A percentile compares a stretch with the other conserved stretches of the same genome.
Evolutionary conservation across 2,329 filamentous ascomycete species (phyloP).

Genomic region (Aspergillus pseudoviridinutans): DNA sequence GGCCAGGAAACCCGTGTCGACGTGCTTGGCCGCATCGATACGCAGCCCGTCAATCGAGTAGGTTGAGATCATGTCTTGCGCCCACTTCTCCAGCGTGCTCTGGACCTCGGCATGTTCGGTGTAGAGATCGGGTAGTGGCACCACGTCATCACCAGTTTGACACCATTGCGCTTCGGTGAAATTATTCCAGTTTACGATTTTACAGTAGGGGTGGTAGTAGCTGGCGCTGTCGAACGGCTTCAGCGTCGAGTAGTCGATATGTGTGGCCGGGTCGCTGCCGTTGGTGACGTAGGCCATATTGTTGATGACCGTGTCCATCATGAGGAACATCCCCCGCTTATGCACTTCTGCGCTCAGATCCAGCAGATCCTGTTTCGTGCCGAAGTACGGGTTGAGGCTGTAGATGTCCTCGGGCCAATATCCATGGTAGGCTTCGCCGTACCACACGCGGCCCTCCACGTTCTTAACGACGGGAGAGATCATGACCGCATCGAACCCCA

Average conservation of each 20-base stretch:
- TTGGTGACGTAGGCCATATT: slow-evolving; percentile 40
- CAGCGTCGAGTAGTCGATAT: slow-evolving; percentile 23
- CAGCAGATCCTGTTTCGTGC: slow-evolving; percentile 45
- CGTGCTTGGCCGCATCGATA: slow-evolving; percentile 48
- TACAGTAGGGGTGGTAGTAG: slow-evolving; percentile 27
- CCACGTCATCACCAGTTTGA: slow-evolving; percentile 49
- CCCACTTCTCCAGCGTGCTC: slow-evolving; percentile 40
- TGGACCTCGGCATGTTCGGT: slow-evolving; percentile 42
- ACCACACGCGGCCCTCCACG: slow-evolving; percentile 32
- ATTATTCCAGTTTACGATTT: slow-evolving; percentile 32
- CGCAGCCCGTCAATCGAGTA: slow-evolving; percentile 50
- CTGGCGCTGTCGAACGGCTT: slow-evolving; percentile 23
- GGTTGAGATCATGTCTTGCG: slow-evolving; percentile 37
- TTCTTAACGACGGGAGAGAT: slow-evolving; percentile 43
- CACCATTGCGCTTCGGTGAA: slow-evolving; percentile 39
- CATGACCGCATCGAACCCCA: slow-evolving; percentile 49
- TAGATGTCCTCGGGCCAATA: slow-evolving; percentile 50
- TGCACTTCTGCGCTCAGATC: slow-evolving; percentile 46
- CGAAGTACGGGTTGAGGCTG: slow-evolving; percentile 47
- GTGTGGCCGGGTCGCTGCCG: slow-evolving; percentile 20
- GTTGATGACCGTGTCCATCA: slow-evolving; percentile 52
- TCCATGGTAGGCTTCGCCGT: slow-evolving; percentile 48
- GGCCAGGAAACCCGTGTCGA: slow-evolving; percentile 42
- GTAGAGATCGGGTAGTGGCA: slow-evolving; percentile 45
- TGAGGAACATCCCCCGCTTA: slow-evolving; percentile 47